A percentile compares a stretch with the other conserved stretches of the same genome.
Evolutionary conservation across 108 stramenopile species (phyloP).

Genomic region (Cyclotella choctawhatcheeana): DNA sequence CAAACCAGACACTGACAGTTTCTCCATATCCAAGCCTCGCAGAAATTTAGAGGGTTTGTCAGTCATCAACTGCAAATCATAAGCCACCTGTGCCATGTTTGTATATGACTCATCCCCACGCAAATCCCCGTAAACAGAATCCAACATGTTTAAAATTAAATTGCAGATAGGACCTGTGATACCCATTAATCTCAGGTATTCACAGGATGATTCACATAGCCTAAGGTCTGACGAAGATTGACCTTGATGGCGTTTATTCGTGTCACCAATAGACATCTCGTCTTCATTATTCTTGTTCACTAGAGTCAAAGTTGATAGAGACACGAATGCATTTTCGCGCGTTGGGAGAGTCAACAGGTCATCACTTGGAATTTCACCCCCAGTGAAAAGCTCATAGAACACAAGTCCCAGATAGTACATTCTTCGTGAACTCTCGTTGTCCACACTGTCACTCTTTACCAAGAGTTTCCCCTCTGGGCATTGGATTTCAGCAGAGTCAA

Average conservation of each 20-base stretch:
- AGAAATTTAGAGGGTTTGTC: conserved; percentile 5
- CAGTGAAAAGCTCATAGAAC: background rate
- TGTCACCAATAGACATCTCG: background rate
- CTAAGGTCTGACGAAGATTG: background rate
- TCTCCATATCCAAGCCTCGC: background rate
- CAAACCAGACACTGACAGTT: background rate
- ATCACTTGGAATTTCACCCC: background rate
- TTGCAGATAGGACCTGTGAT: conserved; percentile 1
- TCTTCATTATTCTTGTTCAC: background rate
- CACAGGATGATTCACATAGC: background rate
- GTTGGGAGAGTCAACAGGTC: background rate
- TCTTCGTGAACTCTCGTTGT: background rate
- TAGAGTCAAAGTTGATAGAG: background rate
- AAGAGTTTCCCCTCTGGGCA: background rate
- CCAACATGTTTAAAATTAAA: conserved; percentile 1
- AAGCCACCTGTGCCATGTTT: background rate
- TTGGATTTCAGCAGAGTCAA: background rate
- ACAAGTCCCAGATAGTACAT: conserved; percentile 1
- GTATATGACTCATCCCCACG: background rate
- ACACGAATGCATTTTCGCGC: background rate
- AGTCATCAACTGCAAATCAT: conserved; percentile 4
- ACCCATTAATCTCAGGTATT: background rate
- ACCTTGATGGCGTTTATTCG: conserved; percentile 3
- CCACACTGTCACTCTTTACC: background rate
- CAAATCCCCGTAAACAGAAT: background rate